These are phyloP conservation scores for Pisolithus tinctorius DNA, from an alignment of 768 basidiomycete genomes.

Conservation along the genomic window DNA sequence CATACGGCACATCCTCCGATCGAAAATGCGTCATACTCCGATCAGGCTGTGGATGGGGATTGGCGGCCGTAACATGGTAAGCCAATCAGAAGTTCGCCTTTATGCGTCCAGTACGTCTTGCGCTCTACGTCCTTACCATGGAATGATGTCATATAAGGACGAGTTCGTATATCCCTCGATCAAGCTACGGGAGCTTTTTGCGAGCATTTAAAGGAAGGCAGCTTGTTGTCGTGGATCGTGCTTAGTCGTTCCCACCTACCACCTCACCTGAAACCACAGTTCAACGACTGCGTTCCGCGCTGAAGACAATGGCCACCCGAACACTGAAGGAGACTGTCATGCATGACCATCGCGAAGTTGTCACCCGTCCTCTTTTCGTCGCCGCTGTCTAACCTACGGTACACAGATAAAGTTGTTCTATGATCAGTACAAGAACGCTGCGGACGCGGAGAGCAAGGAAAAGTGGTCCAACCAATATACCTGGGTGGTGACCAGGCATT, in stretches of 20 bases:
- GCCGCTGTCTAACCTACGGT: not conserved
- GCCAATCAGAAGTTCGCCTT: too few species aligned
- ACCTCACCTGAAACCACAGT: not conserved
- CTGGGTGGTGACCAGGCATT: conserved; percentile 59
- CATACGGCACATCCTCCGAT: too few species aligned
- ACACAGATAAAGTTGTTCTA: conserved; percentile 52
- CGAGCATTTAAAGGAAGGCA: not conserved
- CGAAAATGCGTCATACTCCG: too few species aligned
- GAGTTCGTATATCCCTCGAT: too few species aligned
- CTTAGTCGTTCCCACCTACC: not conserved
- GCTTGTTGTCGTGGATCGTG: not conserved
- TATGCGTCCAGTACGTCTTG: too few species aligned
- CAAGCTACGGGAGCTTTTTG: too few species aligned
- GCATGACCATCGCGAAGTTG: conserved; percentile 44
- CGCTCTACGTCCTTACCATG: too few species aligned
- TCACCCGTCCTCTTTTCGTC: not conserved
- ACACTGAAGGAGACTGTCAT: conserved; percentile 36
- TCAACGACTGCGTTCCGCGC: not conserved
- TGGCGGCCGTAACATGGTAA: too few species aligned
- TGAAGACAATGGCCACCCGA: conserved; percentile 1
- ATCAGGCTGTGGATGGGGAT: too few species aligned
- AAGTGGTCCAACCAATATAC: conserved; percentile 51
- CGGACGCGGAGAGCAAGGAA: conserved; percentile 40
- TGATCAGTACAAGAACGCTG: conserved; percentile 39
- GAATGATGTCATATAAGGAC: too few species aligned